Evolutionary conservation across 192 early-diverging fungal genomes (phyloP).

Genomic region (Obelidium mucronatum): DNA sequence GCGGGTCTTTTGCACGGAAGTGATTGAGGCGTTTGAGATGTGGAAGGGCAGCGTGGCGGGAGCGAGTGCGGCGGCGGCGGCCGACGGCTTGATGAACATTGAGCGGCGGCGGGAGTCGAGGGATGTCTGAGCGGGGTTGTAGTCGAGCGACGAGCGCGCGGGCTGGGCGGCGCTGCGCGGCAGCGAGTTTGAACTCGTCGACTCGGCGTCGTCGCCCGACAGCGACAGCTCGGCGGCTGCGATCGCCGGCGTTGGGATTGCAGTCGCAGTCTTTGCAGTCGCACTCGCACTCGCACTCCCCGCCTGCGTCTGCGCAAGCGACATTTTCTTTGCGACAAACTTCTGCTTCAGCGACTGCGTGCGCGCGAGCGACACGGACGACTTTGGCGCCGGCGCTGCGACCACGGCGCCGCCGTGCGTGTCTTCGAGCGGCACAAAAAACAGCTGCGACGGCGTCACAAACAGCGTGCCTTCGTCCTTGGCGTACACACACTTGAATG

Average conservation of each 20-base stretch:
- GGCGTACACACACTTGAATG: background rate
- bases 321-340: background rate
- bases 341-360: background rate
- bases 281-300: background rate
- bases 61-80: background rate
- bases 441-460: background rate
- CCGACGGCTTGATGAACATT: background rate
- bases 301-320: background rate
- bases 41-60: background rate
- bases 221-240: background rate
- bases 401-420: background rate
- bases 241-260: too few relatives aligned
- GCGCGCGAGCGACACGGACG: background rate
- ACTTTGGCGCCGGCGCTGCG: too few relatives aligned
- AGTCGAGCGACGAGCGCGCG: background rate
- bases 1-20: background rate
- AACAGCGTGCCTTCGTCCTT: background rate
- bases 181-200: background rate
- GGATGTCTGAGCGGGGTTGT: background rate
- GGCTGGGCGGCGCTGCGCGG: background rate
- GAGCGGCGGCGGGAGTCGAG: too few relatives aligned
- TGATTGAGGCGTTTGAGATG: background rate
- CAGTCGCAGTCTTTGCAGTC: background rate
- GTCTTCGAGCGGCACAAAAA: background rate
- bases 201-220: background rate